These are phyloP conservation scores for Conticribra weissflogii DNA, from an alignment of 108 stramenopile genomes.

Conservation along the genomic window DNA sequence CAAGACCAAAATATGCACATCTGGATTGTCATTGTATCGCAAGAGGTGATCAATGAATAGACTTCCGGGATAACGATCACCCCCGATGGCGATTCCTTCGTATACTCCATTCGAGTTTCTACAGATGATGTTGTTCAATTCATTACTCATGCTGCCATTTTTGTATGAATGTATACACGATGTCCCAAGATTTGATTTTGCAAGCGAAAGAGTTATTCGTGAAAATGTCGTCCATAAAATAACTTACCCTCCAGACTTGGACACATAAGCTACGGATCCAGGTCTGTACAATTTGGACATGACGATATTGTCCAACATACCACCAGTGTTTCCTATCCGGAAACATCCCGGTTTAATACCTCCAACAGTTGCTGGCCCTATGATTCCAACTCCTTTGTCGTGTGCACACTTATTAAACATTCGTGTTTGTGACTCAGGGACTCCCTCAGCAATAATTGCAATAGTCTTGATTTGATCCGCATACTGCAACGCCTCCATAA, in stretches of 20 bases:
- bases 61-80: slow-evolving; percentile 91
- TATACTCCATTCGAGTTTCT: slow-evolving; percentile 87
- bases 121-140: slow-evolving; percentile 91
- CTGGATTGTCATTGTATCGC: slow-evolving; percentile 90
- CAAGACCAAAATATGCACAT: slow-evolving; percentile 82
- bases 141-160: slow-evolving; percentile 92
- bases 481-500: slow-evolving; percentile 77
- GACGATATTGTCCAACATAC: slow-evolving; percentile 95
- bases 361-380: slow-evolving; percentile 93
- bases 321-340: slow-evolving; percentile 93
- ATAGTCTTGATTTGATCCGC: slow-evolving; percentile 82
- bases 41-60: slow-evolving; percentile 89
- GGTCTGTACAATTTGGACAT: slow-evolving; percentile 87
- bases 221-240: too few relatives aligned
- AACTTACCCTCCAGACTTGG: too few relatives aligned
- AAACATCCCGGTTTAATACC: slow-evolving; percentile 95
- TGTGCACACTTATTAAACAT: slow-evolving; percentile 72
- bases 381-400: slow-evolving; percentile 81
- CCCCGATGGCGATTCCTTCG: slow-evolving; percentile 93
- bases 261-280: slow-evolving; percentile 90
- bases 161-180: too few relatives aligned
- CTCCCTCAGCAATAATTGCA: slow-evolving; percentile 94
- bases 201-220: too few relatives aligned
- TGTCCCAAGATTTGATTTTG: too few relatives aligned
- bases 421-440: slow-evolving; percentile 89